Conservation (phyloP, 2,329 filamentous ascomycete species). For the Fusarium pininemorale region DNA sequence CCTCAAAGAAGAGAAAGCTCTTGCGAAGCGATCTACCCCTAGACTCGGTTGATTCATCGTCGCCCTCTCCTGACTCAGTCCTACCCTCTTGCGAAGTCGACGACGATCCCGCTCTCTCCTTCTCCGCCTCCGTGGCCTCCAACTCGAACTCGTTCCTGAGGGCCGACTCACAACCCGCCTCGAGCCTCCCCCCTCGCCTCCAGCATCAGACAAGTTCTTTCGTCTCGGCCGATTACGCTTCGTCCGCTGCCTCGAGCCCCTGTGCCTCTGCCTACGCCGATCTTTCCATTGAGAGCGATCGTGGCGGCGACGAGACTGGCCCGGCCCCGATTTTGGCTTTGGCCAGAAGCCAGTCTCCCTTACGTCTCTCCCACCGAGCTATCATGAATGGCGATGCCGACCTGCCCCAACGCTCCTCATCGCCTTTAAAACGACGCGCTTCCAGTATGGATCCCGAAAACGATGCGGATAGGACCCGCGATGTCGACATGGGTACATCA, state of each 20-base stretch:
- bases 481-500: conserved; percentile 57
- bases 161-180: conserved; percentile 56
- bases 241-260: conserved; percentile 67
- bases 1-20: conserved; percentile 77
- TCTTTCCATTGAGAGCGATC: conserved; percentile 65
- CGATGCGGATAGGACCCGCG: conserved; percentile 52
- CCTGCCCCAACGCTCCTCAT: conserved; percentile 68
- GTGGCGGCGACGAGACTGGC: conserved; percentile 58
- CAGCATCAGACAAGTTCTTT: conserved; percentile 56
- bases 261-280: conserved; percentile 65
- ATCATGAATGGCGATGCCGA: conserved; percentile 70
- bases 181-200: conserved; percentile 62
- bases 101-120: conserved; percentile 61
- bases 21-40: conserved; percentile 56
- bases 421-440: conserved; percentile 70
- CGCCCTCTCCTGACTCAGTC: conserved; percentile 56
- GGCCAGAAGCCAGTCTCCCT: conserved; percentile 62
- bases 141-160: conserved; percentile 54
- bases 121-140: conserved; percentile 54
- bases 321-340: conserved; percentile 47
- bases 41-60: conserved; percentile 49
- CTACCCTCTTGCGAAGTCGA: conserved; percentile 63
- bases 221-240: conserved; percentile 59
- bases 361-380: conserved; percentile 60
- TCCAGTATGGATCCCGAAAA: conserved; percentile 68